phyloP scores from a whole-genome alignment of 345 rosid genomes.

The Euphorbia pulcherrima region DNA sequence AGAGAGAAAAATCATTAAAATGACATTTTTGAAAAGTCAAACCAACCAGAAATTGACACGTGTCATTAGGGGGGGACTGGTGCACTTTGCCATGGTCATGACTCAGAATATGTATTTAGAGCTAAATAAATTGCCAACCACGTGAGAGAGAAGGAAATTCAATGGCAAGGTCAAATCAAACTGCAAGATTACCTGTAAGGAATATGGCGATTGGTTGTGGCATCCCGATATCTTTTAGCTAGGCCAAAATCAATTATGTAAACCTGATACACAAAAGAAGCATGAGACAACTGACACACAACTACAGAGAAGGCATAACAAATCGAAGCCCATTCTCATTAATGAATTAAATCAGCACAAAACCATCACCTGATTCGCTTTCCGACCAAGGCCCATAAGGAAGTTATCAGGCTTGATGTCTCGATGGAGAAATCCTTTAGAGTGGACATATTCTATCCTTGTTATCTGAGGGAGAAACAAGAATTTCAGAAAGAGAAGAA shows the following conservation, averaged over 20 bases:
- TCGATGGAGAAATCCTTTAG: slow-evolving; percentile 80
- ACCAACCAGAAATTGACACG: too few species aligned
- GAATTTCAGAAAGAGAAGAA: neutral
- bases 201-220: slow-evolving; percentile 74
- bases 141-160: neutral
- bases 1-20: too few species aligned
- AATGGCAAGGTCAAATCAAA: neutral
- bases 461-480: slow-evolving; percentile 39
- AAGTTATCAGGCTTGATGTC: slow-evolving; percentile 81
- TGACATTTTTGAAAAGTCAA: too few species aligned
- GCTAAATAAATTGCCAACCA: neutral
- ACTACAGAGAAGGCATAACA: neutral
- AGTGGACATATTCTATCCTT: slow-evolving; percentile 67
- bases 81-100: neutral
- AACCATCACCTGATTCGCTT: slow-evolving; percentile 59
- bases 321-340: neutral
- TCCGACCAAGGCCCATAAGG: slow-evolving; percentile 74
- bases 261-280: slow-evolving; percentile 43
- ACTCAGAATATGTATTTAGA: neutral
- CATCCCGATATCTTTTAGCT: slow-evolving; percentile 78
- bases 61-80: too few species aligned
- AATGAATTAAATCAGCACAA: slow-evolving; percentile 14
- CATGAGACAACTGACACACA: neutral
- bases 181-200: slow-evolving; percentile 59
- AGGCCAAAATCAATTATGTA: slow-evolving; percentile 87